These are phyloP conservation scores for Penicillium sp. DNA, from an alignment of 2,329 filamentous ascomycete species.

Conservation along the genomic window DNA sequence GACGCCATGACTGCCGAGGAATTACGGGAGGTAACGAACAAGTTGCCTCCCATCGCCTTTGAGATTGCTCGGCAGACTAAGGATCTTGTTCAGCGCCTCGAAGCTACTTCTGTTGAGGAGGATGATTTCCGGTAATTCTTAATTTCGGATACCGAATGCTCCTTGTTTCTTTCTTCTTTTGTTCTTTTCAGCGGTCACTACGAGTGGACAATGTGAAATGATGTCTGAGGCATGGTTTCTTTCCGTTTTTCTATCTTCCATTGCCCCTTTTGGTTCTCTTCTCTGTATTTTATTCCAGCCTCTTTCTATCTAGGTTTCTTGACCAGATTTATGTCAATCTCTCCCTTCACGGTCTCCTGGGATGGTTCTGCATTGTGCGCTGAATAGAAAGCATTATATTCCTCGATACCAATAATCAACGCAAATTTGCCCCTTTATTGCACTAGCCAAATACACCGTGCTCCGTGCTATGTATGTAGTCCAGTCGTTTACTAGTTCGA, in stretches of 20 bases:
- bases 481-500: neutral
- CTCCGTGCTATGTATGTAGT: neutral
- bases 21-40: conserved; percentile 63
- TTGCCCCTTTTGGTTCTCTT: conserved; percentile 2
- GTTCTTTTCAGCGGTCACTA: conserved; percentile 28
- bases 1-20: conserved; percentile 59
- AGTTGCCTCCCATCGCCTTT: conserved; percentile 81
- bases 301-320: conserved; percentile 1
- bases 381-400: neutral
- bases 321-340: conserved; percentile 1
- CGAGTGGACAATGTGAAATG: conserved; percentile 30
- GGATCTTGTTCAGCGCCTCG: conserved; percentile 62
- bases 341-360: neutral
- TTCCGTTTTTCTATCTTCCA: conserved; percentile 10
- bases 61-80: conserved; percentile 82
- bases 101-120: conserved; percentile 41
- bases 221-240: conserved; percentile 18
- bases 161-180: conserved; percentile 13
- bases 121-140: conserved; percentile 42
- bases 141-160: conserved; percentile 7
- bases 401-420: neutral
- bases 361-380: neutral
- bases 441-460: neutral
- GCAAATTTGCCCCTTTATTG: neutral
- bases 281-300: conserved; percentile 9